Evolutionary conservation across 148 eudicot genomes (phyloP).

Genomic region (Nepenthes gracilis): DNA sequence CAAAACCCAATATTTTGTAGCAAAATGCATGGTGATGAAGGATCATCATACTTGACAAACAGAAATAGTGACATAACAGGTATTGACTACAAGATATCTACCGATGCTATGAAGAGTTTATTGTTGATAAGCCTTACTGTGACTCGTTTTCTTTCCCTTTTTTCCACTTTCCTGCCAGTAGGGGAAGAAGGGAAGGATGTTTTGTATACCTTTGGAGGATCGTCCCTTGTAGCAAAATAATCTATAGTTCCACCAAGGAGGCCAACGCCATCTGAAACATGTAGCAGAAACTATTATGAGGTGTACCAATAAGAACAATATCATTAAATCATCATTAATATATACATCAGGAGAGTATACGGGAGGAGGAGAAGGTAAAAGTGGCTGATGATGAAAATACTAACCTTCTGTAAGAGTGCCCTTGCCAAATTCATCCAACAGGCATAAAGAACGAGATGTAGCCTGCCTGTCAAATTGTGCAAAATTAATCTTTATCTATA

Average conservation of each 20-base stretch:
- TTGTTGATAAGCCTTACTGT: not conserved
- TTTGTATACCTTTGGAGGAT: conserved; percentile 76
- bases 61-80: too few species aligned
- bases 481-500: conserved; percentile 2
- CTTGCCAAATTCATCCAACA: conserved; percentile 94
- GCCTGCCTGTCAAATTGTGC: conserved; percentile 51
- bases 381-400: conserved; percentile 4
- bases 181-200: not conserved
- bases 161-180: not conserved
- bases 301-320: not conserved
- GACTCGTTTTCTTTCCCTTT: not conserved
- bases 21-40: too few species aligned
- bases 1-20: too few species aligned
- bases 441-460: conserved; percentile 70
- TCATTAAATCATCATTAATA: not conserved
- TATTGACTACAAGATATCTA: too few species aligned
- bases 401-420: conserved; percentile 96
- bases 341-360: conserved; percentile 2
- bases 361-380: not conserved
- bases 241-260: conserved; percentile 89
- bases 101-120: not conserved
- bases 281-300: not conserved
- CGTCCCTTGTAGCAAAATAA: conserved; percentile 52
- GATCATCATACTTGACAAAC: too few species aligned
- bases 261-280: conserved; percentile 87